phyloP scores from a whole-genome alignment of 192 early-diverging fungal genomes.

The Gorgonomyces haynaldii region DNA sequence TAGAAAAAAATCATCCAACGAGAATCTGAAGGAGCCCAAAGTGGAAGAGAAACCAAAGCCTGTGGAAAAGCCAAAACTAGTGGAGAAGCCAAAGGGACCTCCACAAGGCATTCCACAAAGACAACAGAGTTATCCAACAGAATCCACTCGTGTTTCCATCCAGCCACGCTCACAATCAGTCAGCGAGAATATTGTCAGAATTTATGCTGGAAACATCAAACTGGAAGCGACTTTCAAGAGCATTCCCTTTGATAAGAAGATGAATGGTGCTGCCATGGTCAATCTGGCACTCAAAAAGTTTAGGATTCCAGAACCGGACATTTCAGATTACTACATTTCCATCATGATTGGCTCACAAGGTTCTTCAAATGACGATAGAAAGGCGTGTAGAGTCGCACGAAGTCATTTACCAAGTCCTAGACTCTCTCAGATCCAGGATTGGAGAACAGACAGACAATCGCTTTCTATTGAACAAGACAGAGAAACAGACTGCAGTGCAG shows the following conservation, averaged over 20 bases:
- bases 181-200: slow-evolving; percentile 16
- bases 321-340: background rate
- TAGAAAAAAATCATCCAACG: slow-evolving; percentile 3
- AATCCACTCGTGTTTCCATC: slow-evolving; percentile 21
- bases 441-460: no score
- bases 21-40: slow-evolving; percentile 8
- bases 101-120: no score
- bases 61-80: slow-evolving; percentile 10
- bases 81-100: background rate
- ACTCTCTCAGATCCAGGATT: no score
- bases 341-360: no score
- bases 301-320: background rate
- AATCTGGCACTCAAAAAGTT: slow-evolving; percentile 1
- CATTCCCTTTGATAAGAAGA: slow-evolving; percentile 1
- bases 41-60: slow-evolving; percentile 15
- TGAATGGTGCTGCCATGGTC: background rate
- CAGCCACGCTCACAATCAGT: slow-evolving; percentile 29
- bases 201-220: slow-evolving; percentile 2
- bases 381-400: no score
- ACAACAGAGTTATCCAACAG: no score
- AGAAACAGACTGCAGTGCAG: no score
- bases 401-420: no score
- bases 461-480: no score
- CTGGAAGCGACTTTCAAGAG: slow-evolving; percentile 7
- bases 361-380: no score